Evolutionary conservation across 768 basidiomycete genomes (phyloP).

Genomic region (Collybia sordida): DNA sequence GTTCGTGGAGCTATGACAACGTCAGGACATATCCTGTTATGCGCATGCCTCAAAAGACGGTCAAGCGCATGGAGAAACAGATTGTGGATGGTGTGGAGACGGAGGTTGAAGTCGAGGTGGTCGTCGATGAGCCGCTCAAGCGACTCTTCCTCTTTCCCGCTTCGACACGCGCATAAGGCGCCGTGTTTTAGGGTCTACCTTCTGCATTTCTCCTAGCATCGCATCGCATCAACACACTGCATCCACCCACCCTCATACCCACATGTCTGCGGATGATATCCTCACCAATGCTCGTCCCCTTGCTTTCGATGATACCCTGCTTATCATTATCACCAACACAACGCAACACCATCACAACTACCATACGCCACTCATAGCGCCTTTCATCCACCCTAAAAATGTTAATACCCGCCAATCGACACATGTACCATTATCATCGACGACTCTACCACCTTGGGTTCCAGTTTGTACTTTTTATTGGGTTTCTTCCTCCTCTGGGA

Average conservation of each 20-base stretch:
- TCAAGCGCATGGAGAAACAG: conserved; percentile 52
- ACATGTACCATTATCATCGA: no score
- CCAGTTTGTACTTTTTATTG: conserved; percentile 4
- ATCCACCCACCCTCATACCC: conserved; percentile 1
- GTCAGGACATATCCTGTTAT: conserved; percentile 67
- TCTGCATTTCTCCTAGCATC: conserved; percentile 2
- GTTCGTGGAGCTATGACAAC: conserved; percentile 79
- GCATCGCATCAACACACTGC: conserved; percentile 5
- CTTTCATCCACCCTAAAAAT: no score
- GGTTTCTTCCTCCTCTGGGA: not conserved
- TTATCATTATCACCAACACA: no score
- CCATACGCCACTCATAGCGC: not conserved
- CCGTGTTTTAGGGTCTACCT: not conserved
- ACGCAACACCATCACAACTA: not conserved
- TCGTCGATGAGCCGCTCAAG: conserved; percentile 55
- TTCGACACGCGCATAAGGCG: conserved; percentile 9
- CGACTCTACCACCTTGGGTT: not conserved
- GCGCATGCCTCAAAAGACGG: conserved; percentile 54
- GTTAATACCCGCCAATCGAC: no score
- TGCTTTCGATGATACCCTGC: not conserved
- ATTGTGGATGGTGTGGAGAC: conserved; percentile 52
- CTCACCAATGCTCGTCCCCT: not conserved
- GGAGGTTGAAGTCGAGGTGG: conserved; percentile 51
- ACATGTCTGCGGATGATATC: no score
- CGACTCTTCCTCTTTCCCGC: conserved; percentile 69